Evolutionary conservation across 1,284 basidiomycete species (phyloP).

Genomic region (Fomitiporia mediterranea): DNA sequence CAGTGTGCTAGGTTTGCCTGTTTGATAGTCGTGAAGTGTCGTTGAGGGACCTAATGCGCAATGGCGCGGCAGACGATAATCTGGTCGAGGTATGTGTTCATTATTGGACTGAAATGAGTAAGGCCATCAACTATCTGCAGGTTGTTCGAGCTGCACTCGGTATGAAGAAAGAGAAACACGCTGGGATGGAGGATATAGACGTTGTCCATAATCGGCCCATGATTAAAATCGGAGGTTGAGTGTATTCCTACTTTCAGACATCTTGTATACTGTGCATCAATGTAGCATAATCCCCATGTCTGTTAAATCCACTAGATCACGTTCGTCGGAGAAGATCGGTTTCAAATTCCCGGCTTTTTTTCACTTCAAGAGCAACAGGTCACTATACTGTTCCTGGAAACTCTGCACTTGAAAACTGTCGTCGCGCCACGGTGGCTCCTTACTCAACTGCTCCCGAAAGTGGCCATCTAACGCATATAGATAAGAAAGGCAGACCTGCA

Average conservation of each 20-base stretch:
- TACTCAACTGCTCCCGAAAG: not conserved
- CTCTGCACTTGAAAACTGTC: not conserved
- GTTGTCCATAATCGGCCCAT: conserved; percentile 76
- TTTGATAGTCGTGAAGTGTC: conserved; percentile 85
- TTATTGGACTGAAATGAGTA: not conserved
- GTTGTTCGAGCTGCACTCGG: conserved; percentile 64
- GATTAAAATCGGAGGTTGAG: conserved; percentile 89
- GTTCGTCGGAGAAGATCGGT: not conserved
- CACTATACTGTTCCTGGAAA: not conserved
- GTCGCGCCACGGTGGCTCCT: not conserved
- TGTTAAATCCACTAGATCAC: conserved; percentile 1
- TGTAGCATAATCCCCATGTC: conserved; percentile 19
- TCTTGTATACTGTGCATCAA: conserved; percentile 24
- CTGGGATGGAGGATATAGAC: conserved; percentile 77
- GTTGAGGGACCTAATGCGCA: conserved; percentile 69
- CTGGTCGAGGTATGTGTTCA: conserved; percentile 32
- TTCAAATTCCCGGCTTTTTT: not conserved
- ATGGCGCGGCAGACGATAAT: conserved; percentile 57
- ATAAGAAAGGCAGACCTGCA: conserved; percentile 57
- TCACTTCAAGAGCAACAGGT: not conserved
- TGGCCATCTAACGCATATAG: conserved; percentile 64
- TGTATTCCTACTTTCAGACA: conserved; percentile 29
- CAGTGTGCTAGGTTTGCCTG: conserved; percentile 62
- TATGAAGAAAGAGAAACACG: conserved; percentile 81
- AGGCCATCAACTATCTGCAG: conserved; percentile 28